Conservation (phyloP, 495 filamentous ascomycete species). For the Neurospora sublineolata region DNA sequence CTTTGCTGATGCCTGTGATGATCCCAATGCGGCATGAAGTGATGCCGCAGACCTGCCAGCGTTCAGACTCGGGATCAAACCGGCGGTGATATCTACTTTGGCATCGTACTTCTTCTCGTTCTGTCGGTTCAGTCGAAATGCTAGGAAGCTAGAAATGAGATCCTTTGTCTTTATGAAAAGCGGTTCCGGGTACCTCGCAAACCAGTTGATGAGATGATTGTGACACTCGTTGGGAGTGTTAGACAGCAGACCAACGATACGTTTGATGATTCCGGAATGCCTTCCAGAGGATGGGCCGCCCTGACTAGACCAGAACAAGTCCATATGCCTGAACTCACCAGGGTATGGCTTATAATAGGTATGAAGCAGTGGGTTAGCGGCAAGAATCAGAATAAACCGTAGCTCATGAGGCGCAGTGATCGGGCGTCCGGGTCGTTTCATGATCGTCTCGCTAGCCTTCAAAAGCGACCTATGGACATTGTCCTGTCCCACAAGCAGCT, state of each 20-base stretch:
- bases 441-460: slow-evolving; percentile 69
- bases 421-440: slow-evolving; percentile 73
- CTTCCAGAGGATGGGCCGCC: slow-evolving; percentile 32
- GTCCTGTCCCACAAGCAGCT: slow-evolving; percentile 54
- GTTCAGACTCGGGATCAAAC: slow-evolving; percentile 59
- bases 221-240: slow-evolving; percentile 69
- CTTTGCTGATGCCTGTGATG: slow-evolving; percentile 25
- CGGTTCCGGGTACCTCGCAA: slow-evolving; percentile 56
- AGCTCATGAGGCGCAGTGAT: slow-evolving; percentile 59
- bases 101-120: slow-evolving; percentile 53
- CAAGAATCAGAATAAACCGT: slow-evolving; percentile 71
- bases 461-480: slow-evolving; percentile 60
- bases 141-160: slow-evolving; percentile 66
- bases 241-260: slow-evolving; percentile 69
- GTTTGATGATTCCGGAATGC: slow-evolving; percentile 78
- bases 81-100: slow-evolving; percentile 45
- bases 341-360: slow-evolving; percentile 26
- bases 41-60: slow-evolving; percentile 48
- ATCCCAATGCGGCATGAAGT: slow-evolving; percentile 68
- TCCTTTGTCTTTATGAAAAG: slow-evolving; percentile 66
- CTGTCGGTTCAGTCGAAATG: slow-evolving; percentile 67
- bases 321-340: slow-evolving; percentile 21
- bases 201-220: slow-evolving; percentile 75
- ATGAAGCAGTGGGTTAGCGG: slow-evolving; percentile 71
- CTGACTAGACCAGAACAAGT: background rate